Conservation (phyloP, 164 flowering plant genomes). For the Dillenia suffruticosa region DNA sequence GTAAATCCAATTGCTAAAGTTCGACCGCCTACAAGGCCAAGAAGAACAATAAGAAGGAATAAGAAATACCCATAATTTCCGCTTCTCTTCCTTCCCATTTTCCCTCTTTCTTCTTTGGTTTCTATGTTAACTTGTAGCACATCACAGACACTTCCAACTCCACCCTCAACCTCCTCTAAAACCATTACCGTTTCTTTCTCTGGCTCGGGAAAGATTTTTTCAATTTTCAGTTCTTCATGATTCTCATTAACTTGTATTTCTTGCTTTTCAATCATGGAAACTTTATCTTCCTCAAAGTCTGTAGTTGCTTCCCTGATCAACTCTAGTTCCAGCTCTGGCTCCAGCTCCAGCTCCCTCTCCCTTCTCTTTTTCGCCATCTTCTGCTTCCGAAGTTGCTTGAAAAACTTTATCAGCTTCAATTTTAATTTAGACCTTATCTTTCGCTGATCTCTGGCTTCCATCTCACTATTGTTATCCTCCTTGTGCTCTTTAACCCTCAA, state of each 20-base stretch:
- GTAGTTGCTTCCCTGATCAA: too few species aligned
- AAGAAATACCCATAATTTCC: constrained; percentile 19
- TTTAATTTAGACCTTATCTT: too few species aligned
- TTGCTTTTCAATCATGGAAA: background rate
- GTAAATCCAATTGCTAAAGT: constrained; percentile 30
- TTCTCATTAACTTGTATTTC: background rate
- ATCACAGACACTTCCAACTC: background rate
- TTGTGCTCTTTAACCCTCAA: too few species aligned
- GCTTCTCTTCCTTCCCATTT: constrained; percentile 1
- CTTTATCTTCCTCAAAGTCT: too few species aligned
- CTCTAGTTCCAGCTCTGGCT: too few species aligned
- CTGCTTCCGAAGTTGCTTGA: background rate
- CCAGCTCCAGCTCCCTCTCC: too few species aligned
- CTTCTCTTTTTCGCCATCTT: constrained; percentile 4
- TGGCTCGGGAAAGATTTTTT: background rate
- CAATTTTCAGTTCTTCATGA: background rate
- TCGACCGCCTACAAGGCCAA: constrained; percentile 54
- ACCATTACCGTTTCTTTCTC: background rate
- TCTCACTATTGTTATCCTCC: too few species aligned
- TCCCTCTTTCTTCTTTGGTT: background rate
- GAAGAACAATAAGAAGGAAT: constrained; percentile 31
- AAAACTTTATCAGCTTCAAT: too few species aligned
- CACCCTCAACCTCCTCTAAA: constrained; percentile 8
- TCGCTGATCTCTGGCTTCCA: too few species aligned
- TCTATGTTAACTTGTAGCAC: constrained; percentile 2